Evolutionary conservation across 169 alveolate genomes (phyloP), one percentile per base, ranked within the genome.

Genomic region (Cryptosporidium viatorum): DNA sequence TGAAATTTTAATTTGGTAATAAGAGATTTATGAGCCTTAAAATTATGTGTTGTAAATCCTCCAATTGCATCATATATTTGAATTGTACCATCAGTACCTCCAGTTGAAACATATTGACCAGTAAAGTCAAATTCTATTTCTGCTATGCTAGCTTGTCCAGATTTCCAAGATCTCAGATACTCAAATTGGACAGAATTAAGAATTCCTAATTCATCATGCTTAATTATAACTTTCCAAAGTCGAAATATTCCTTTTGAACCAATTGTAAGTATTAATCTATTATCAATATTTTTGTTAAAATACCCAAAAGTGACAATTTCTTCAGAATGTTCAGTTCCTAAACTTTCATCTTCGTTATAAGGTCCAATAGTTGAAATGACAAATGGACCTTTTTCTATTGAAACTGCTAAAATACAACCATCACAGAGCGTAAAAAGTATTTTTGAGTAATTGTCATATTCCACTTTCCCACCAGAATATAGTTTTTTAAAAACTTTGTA

Each of bases 41-140:
- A 80, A 9, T 37, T n/a, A 29, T 80, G 89, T 1, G 89, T 80
- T 23, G 68, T 65, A 65, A 80, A 80, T 18, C 89, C 89, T 45
- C 89, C 89, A 62, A 65, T n/a, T 43, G 80, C 62, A 62, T 80
- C 89, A 59, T 80, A 80, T 21, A 80, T 50, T 21, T 80, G 73
- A 45, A 80, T 80, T 9, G 69, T 60, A 26, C 89, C 89, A 80
- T 80, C 89, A 5, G 80, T 80, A 23, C 89, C 75, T 12, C 89
- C 89, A 26, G 80, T 62, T 0, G 89, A 33, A 62, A 80, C 75
- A 43, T 80, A 80, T 65, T 80, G 89, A 1, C 89, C 89, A 43
- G 89, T 80, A 8, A 18, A 29, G 41, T 80, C 89, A 62, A 80
- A 80, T 41, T 65, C 73, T 29, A 80, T 59, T 60, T 80, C 75